phyloP scores from a whole-genome alignment of 371 early-diverging fungal species.

The Blakeslea trispora region DNA sequence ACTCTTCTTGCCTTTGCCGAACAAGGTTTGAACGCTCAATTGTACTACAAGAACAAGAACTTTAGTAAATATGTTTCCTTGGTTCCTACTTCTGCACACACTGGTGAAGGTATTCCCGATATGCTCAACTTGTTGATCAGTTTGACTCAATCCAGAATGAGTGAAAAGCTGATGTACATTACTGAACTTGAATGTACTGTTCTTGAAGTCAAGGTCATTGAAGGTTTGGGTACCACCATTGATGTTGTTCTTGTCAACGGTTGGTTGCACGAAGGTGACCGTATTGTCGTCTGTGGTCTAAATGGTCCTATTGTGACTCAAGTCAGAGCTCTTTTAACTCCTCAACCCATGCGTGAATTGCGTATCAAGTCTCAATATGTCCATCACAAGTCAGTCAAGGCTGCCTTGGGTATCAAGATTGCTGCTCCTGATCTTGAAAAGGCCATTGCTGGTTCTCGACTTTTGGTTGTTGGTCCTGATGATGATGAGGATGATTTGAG shows the following conservation, averaged over 20 bases:
- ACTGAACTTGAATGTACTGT: conserved; percentile 98
- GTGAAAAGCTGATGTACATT: conserved; percentile 93
- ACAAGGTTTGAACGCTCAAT: conserved; percentile 95
- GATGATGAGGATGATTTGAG: conserved; percentile 96
- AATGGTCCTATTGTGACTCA: conserved; percentile 98
- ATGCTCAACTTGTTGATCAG: conserved; percentile 92
- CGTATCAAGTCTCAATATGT: conserved; percentile 97
- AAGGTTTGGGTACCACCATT: conserved; percentile 99
- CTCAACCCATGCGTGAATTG: conserved; percentile 98
- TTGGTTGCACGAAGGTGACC: conserved; percentile 96
- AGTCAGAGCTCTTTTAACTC: conserved; percentile 95
- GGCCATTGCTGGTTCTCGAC: conserved; percentile 98
- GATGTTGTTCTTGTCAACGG: conserved; percentile 99
- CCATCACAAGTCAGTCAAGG: conserved; percentile 97
- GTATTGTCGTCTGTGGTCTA: conserved; percentile 96
- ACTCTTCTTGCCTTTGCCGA: conserved; percentile 94
- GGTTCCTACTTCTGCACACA: conserved; percentile 99
- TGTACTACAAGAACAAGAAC: conserved; percentile 98
- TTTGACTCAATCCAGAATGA: conserved; percentile 96
- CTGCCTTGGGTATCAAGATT: conserved; percentile 98
- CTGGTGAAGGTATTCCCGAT: conserved; percentile 99
- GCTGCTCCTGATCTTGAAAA: conserved; percentile 96
- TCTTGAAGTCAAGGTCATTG: conserved; percentile 99
- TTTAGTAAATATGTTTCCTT: conserved; percentile 95
- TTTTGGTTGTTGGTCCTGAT: conserved; percentile 92